phyloP scores from a whole-genome alignment of 192 early-diverging fungal species.

The Podochytrium sp. region DNA sequence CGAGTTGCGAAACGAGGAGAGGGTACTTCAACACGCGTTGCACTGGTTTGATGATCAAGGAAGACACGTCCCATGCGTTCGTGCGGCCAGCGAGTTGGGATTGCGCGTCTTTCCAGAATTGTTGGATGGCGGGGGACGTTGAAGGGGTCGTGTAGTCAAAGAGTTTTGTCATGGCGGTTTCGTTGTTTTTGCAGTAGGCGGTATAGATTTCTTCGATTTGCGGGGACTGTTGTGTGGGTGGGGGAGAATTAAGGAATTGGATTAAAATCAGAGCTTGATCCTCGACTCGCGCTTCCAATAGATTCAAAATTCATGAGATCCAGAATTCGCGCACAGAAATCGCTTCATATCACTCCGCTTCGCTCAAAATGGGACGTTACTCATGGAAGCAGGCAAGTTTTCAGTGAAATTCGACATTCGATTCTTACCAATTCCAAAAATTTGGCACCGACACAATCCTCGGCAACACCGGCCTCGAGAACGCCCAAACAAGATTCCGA shows the following conservation, averaged over 20 bases:
- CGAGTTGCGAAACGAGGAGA: constrained; percentile 74
- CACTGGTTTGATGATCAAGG: constrained; percentile 93
- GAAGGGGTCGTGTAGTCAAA: constrained; percentile 55
- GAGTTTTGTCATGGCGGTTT: constrained; percentile 64
- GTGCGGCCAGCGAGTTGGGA: constrained; percentile 60
- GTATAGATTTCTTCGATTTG: constrained; percentile 64
- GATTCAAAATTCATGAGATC: too few relatives aligned
- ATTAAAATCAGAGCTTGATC: too few relatives aligned
- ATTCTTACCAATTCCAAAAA: constrained; percentile 44
- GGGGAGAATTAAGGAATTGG: too few relatives aligned
- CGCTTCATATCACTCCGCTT: too few relatives aligned
- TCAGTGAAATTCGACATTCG: too few relatives aligned
- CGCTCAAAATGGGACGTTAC: too few relatives aligned
- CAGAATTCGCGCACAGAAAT: too few relatives aligned
- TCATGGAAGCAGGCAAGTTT: too few relatives aligned
- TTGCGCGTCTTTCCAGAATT: constrained; percentile 62
- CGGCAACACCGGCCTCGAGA: constrained; percentile 56
- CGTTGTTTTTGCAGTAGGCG: constrained; percentile 79
- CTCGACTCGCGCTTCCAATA: too few relatives aligned
- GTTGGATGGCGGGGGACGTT: constrained; percentile 35
- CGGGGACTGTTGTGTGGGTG: too few relatives aligned
- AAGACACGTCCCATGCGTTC: constrained; percentile 89
- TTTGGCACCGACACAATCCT: constrained; percentile 53
- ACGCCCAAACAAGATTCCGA: constrained; percentile 68
- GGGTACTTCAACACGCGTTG: constrained; percentile 98